Percentiles rank a stretch among this genome's conserved stretches.
These are phyloP conservation scores for Diddensiella caesifluorescens DNA, from an alignment of 805 yeast species.

Conservation along the genomic window DNA sequence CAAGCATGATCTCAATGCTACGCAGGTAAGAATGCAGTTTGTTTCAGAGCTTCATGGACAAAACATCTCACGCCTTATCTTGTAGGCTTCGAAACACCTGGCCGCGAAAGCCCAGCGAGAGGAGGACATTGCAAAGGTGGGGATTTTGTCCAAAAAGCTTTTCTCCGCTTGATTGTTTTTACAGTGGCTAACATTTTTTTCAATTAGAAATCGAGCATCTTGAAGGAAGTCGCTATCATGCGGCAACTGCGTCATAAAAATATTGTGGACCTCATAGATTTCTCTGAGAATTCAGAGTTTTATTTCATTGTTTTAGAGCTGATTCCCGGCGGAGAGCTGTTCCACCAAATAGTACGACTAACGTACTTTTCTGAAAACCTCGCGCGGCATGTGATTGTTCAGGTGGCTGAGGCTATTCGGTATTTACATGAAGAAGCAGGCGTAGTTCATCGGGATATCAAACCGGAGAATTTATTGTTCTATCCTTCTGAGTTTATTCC, in stretches of 20 bases:
- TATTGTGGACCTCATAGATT: slow-evolving; percentile 50
- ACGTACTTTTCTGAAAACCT: slow-evolving; percentile 73
- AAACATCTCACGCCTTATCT: slow-evolving; percentile 2
- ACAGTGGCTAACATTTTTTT: neutral
- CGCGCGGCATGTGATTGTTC: slow-evolving; percentile 65
- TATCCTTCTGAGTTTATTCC: slow-evolving; percentile 47
- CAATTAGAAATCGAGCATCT: slow-evolving; percentile 42
- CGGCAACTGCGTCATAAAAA: slow-evolving; percentile 56
- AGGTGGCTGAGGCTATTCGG: slow-evolving; percentile 64
- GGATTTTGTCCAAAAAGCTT: neutral
- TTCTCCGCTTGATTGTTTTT: neutral
- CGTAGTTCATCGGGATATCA: slow-evolving; percentile 74
- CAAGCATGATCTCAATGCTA: slow-evolving; percentile 44
- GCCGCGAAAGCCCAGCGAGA: slow-evolving; percentile 2
- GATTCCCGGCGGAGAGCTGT: slow-evolving; percentile 74
- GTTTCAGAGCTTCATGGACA: neutral
- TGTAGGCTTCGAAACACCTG: slow-evolving; percentile 4
- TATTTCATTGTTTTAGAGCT: slow-evolving; percentile 65
- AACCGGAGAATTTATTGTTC: slow-evolving; percentile 72
- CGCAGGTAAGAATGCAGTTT: slow-evolving; percentile 28
- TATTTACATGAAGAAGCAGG: slow-evolving; percentile 68
- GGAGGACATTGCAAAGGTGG: slow-evolving; percentile 10
- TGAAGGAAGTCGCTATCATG: slow-evolving; percentile 73
- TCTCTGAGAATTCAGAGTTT: slow-evolving; percentile 45
- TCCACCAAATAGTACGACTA: slow-evolving; percentile 70